Evolutionary conservation across 768 basidiomycete genomes (phyloP), one percentile per base, ranked within the genome.

Genomic region (Dendrothele bispora): DNA sequence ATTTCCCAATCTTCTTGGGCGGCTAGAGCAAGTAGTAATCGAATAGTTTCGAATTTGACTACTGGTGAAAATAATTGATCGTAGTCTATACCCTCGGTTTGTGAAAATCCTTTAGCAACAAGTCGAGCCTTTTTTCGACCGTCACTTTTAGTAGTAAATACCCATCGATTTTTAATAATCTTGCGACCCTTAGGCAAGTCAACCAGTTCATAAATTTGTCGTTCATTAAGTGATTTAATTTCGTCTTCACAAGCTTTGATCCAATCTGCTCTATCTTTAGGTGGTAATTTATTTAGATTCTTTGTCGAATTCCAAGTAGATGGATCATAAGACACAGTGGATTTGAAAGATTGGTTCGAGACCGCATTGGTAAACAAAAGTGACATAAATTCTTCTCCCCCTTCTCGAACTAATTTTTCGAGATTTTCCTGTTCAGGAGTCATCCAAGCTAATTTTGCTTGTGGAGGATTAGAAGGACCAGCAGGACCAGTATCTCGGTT

Each of bases 141-240:
- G 29, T 78, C 59, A 3, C 59, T 58, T 56, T 80, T 80, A 29
- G 69, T 58, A 37, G 63, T 65, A 50, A 67, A 73, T 6, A 74
- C 70, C 72, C 73, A 74, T 43, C 54, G 38, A 21, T 53, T 65
- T 0, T 64, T 67, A 51, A 77, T 69, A 4, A 63, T 55, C 36
- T 63, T 66, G 12, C 57, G 47, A 15, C 61, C 66, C 20, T 46
- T 40, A 4, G 73, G 74, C 0, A 68, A 54, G 18, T 62, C 40
- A 2, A 69, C 67, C 2, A 69, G 48, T 14, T 62, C 56, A 62
- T 69, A 77, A 0, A 70, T 69, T 2, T 65, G 55, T 43, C 63
- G 66, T 2, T 44, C 42, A 10, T 46, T 7, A 5, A 59, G 55
- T 1, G 56, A 38, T 11, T 62, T 50, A n/a, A 67, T 50, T 49